phyloP scores from a whole-genome alignment of 805 yeast species.

The Lipomyces orientalis region DNA sequence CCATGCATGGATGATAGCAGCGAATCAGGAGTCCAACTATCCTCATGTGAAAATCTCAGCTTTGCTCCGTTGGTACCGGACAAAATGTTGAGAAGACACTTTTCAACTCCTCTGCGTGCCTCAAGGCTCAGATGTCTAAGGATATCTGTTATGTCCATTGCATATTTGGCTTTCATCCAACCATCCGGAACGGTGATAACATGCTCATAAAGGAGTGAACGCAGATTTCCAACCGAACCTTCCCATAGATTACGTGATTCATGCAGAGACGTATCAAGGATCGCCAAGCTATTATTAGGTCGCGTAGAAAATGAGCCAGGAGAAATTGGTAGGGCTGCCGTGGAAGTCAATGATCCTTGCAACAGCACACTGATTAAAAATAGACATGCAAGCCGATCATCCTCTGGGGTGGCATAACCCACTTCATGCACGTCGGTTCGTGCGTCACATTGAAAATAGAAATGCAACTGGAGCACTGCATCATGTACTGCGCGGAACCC shows the following conservation, averaged over 20 bases:
- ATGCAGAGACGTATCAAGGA: neutral
- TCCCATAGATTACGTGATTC: neutral
- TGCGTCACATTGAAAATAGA: neutral
- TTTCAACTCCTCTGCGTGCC: neutral
- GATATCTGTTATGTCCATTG: neutral
- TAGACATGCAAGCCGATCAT: neutral
- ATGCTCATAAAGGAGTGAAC: neutral
- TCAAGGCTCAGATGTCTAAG: neutral
- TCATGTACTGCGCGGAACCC: neutral
- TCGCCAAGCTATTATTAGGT: neutral
- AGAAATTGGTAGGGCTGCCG: neutral
- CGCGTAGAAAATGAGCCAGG: neutral
- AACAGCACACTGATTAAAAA: neutral
- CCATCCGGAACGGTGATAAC: neutral
- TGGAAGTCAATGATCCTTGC: neutral
- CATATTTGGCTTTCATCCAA: neutral
- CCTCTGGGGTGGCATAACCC: neutral
- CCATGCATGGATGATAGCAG: neutral
- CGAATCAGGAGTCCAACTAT: neutral
- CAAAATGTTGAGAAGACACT: neutral
- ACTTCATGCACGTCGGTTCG: neutral
- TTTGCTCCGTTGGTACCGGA: neutral
- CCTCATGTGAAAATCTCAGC: neutral
- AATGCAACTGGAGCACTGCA: neutral
- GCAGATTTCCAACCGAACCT: neutral